Percentiles rank a stretch among this genome's conserved stretches.
phyloP scores from a whole-genome alignment of 1,284 basidiomycete genomes.

The Trametes versicolor region DNA sequence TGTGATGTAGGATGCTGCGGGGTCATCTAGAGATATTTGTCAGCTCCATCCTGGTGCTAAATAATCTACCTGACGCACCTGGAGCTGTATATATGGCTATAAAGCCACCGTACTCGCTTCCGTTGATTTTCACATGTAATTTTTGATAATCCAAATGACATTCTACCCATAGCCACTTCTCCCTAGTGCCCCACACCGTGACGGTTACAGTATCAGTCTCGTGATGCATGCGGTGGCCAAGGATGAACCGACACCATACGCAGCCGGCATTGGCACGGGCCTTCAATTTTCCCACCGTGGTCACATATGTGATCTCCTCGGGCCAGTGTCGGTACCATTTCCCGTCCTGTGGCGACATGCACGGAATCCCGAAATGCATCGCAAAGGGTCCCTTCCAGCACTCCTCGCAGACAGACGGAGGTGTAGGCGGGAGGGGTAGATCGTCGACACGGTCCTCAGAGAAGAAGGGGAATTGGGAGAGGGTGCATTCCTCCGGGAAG shows the following conservation, averaged over 20 bases:
- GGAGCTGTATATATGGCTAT: not conserved
- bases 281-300: not conserved
- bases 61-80: not conserved
- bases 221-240: too few relatives aligned
- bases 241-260: not conserved
- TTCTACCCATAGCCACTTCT: too few relatives aligned
- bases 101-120: not conserved
- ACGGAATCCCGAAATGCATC: not conserved
- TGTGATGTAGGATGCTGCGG: conserved; percentile 15
- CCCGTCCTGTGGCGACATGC: not conserved
- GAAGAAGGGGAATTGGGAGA: not conserved
- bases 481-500: too few relatives aligned
- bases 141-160: too few relatives aligned
- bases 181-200: not conserved
- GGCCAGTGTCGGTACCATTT: not conserved
- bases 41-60: not conserved
- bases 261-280: not conserved
- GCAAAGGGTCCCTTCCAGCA: not conserved
- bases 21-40: conserved; percentile 5
- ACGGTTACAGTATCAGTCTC: too few relatives aligned
- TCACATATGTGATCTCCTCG: not conserved
- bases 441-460: not conserved
- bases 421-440: not conserved
- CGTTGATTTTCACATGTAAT: too few relatives aligned
- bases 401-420: not conserved